Evolutionary conservation across 164 flowering plant genomes (phyloP).

Genomic region (Magnolia kwangsiensis): DNA sequence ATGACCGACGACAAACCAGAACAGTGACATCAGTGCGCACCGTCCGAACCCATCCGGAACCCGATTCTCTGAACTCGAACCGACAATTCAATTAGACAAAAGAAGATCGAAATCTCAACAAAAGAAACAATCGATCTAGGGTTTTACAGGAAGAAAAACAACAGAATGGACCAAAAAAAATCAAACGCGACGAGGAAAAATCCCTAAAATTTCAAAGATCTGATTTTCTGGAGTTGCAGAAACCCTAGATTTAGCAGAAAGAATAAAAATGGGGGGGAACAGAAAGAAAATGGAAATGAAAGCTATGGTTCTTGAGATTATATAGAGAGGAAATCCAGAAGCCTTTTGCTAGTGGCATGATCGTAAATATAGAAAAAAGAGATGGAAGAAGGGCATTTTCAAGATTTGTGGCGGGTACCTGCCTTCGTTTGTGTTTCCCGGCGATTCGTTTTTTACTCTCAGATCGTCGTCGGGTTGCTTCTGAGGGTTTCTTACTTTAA

Average conservation of each 20-base stretch:
- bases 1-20: constrained; percentile 10
- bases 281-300: no score
- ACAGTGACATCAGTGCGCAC: constrained; percentile 1
- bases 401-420: neutral
- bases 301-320: neutral
- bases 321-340: neutral
- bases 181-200: neutral
- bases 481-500: neutral
- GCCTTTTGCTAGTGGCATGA: neutral
- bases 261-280: neutral
- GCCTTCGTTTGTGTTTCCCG: neutral
- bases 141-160: neutral
- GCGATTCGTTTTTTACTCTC: neutral
- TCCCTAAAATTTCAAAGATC: neutral
- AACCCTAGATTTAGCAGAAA: neutral
- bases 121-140: neutral
- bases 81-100: neutral
- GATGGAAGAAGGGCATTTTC: neutral
- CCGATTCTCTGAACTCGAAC: neutral
- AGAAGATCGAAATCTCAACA: neutral
- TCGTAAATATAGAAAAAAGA: no score
- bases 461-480: neutral
- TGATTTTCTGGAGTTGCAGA: neutral
- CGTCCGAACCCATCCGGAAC: neutral
- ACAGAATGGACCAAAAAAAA: neutral